phyloP scores from a whole-genome alignment of 441 rosid species.

The Erysimum pusillum region DNA sequence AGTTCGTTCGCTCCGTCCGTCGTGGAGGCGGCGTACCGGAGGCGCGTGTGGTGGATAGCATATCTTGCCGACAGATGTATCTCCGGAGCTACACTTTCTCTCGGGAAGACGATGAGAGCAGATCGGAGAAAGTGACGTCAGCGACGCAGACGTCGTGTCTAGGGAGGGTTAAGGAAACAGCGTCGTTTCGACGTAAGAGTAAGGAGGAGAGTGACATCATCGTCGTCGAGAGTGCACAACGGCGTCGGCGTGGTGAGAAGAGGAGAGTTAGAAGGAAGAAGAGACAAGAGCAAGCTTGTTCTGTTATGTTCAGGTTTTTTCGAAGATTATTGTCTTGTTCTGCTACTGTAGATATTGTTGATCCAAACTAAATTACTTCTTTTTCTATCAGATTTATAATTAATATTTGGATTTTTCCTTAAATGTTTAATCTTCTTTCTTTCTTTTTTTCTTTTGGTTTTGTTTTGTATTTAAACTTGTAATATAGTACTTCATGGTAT shows the following conservation, averaged over 20 bases:
- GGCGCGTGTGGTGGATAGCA: constrained; percentile 78
- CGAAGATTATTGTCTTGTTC: constrained; percentile 76
- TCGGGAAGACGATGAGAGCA: constrained; percentile 58
- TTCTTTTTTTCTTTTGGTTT: background rate
- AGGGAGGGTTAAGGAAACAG: constrained; percentile 37
- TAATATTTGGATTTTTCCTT: constrained; percentile 3
- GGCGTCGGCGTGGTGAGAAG: constrained; percentile 48
- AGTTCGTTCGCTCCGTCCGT: constrained; percentile 73
- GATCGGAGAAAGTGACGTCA: constrained; percentile 16
- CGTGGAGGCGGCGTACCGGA: constrained; percentile 51
- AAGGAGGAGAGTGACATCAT: constrained; percentile 42
- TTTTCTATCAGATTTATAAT: constrained; percentile 25
- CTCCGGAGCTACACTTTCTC: constrained; percentile 92
- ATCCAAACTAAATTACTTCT: constrained; percentile 40
- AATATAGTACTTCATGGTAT: constrained; percentile 5
- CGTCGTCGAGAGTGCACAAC: constrained; percentile 37
- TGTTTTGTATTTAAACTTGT: constrained; percentile 33
- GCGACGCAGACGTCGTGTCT: constrained; percentile 34
- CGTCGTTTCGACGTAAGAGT: constrained; percentile 18
- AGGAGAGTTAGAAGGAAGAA: constrained; percentile 63
- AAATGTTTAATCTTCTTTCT: background rate
- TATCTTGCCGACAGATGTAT: constrained; percentile 90
- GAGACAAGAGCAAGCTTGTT: constrained; percentile 58
- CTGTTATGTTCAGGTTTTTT: constrained; percentile 69
- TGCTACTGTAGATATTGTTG: constrained; percentile 79